Evolutionary conservation across 164 flowering plant species (phyloP).

Genomic region (Berberis thunbergii): DNA sequence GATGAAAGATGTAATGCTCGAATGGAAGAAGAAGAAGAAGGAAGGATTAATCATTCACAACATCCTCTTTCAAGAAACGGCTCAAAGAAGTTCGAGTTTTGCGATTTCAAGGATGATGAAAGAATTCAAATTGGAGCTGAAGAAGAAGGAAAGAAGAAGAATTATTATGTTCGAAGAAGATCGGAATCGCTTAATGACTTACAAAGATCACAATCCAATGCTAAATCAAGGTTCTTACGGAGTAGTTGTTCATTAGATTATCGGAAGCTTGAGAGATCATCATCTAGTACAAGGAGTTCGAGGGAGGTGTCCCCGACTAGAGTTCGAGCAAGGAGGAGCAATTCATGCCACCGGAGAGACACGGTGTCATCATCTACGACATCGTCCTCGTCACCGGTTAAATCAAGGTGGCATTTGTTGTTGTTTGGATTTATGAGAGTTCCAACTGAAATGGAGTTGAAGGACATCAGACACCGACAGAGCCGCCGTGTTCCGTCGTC

Average conservation of each 20-base stretch:
- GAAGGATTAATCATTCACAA: too few species aligned
- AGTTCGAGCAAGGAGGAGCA: neutral
- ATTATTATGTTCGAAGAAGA: constrained; percentile 9
- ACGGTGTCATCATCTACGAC: neutral
- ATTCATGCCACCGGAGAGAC: constrained; percentile 1
- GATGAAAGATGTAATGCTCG: too few species aligned
- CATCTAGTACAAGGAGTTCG: constrained; percentile 9
- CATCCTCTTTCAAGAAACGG: neutral
- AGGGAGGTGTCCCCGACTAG: neutral
- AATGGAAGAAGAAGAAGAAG: too few species aligned
- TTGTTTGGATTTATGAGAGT: constrained; percentile 40
- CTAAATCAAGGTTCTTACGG: constrained; percentile 9
- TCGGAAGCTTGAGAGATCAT: constrained; percentile 17
- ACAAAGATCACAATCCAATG: constrained; percentile 11
- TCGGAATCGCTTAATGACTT: constrained; percentile 32
- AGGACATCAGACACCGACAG: constrained; percentile 55
- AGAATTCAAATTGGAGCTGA: neutral
- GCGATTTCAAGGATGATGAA: neutral
- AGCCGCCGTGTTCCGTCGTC: constrained; percentile 24
- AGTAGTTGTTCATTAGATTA: constrained; percentile 33
- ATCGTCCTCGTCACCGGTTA: constrained; percentile 4
- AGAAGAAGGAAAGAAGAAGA: neutral
- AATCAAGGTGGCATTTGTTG: constrained; percentile 25
- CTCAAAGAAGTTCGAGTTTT: neutral
- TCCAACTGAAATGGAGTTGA: constrained; percentile 58